phyloP scores from a whole-genome alignment of 2,329 filamentous ascomycete genomes.

The Neopestalotiopsis sp. region DNA sequence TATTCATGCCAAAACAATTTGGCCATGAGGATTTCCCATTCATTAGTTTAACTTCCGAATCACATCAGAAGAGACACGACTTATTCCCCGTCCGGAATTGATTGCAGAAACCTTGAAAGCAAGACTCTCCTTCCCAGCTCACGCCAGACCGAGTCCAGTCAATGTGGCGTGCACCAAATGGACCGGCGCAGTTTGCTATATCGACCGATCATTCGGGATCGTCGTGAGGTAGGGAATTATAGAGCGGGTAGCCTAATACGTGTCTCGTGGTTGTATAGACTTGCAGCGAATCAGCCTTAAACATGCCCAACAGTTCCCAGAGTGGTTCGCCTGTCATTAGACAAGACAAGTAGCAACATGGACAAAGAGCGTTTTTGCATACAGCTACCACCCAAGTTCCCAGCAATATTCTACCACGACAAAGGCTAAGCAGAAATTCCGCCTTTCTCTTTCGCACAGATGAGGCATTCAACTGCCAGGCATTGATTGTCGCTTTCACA shows the following conservation, averaged over 20 bases:
- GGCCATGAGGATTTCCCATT: not conserved
- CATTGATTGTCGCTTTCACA: too few species aligned
- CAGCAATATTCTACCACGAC: too few species aligned
- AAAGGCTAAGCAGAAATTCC: too few species aligned
- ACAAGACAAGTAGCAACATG: too few species aligned
- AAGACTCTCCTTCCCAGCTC: not conserved
- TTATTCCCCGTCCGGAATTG: not conserved
- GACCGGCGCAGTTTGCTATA: not conserved
- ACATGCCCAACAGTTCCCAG: not conserved
- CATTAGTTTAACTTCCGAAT: not conserved
- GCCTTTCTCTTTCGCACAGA: too few species aligned
- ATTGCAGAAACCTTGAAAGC: not conserved
- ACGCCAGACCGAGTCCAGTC: not conserved
- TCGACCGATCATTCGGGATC: not conserved
- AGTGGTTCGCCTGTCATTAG: too few species aligned
- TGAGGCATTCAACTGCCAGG: too few species aligned
- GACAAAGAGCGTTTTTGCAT: too few species aligned
- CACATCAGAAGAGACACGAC: not conserved
- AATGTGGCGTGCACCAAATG: not conserved
- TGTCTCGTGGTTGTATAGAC: not conserved
- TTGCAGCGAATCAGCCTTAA: not conserved
- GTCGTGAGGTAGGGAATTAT: not conserved
- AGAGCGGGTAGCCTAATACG: not conserved
- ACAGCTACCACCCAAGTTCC: too few species aligned
- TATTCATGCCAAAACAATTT: not conserved